Evolutionary conservation across 139 green algal species (phyloP), one percentile per base, ranked within the genome.

Genomic region (Dunaliella primolecta): DNA sequence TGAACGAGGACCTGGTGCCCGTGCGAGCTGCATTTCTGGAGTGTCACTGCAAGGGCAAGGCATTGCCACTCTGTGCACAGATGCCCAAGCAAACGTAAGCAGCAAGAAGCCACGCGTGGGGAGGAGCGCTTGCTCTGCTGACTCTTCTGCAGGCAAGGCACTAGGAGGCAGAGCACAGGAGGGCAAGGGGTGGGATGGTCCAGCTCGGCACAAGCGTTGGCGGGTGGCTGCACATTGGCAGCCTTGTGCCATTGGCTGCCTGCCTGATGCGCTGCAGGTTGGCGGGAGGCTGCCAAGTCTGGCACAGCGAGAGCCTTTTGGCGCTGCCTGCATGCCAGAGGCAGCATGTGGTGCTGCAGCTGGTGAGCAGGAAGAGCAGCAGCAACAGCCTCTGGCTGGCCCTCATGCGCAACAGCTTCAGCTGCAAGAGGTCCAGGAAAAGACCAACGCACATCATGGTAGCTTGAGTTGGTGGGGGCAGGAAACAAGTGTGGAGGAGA

Each of bases 201-300:
- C n/a, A 72, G 71, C 75, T 81, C n/a, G 3, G 46, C 57, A 37
- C 34, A 89, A 75, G 79, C 83, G 76, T 1, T 91, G 86, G 87
- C 70, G 76, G 7, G 55, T 79, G 11, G 81, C 80, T 2, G 30
- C 15, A 27, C 23, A 36, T 3, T 94, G 91, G 91, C 34, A n/a
- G 33, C 78, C 90, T 0, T 94, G 91, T 83, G 87, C 91, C 0
- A 76, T 94, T n/a, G 91, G 91, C 35, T 86, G 83, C 36, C 32
- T 90, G 87, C 91, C 91, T 2, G 34, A 81, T 64, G 34, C 30
- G 15, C 35, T 81, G 77, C 38, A 34, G 3, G 11, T 31, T 21
- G n/a, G 25, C 21, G 77, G 77, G 77, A 2, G 25, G 30, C 77
- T 81, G 34, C 77, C 77, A 1, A 70, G 77, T 15, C 34, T 81